phyloP scores from a whole-genome alignment of 2,329 filamentous ascomycete species.

The Tolypocladium capitatum region DNA sequence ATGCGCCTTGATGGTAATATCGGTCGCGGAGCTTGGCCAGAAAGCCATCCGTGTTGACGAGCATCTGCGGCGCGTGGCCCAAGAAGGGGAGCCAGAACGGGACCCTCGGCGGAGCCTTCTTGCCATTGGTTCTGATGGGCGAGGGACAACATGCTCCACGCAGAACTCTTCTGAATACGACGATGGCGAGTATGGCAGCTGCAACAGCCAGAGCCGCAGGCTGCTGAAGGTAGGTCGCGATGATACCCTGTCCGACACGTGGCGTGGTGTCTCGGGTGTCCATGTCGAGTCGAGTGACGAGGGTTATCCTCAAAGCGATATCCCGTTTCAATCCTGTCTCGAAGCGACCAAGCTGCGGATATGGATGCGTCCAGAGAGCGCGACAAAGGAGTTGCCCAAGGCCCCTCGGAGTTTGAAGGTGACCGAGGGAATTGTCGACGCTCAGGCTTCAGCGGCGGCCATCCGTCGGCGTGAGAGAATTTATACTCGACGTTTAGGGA shows the following conservation, averaged over 20 bases:
- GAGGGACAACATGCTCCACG: not conserved
- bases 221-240: constrained; percentile 6
- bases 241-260: constrained; percentile 2
- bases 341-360: not conserved
- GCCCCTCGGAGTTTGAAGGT: not conserved
- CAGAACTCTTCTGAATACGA: constrained; percentile 13
- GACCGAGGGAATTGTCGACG: not conserved
- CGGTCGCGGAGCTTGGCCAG: constrained; percentile 16
- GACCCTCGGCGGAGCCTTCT: constrained; percentile 11
- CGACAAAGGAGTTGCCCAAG: not conserved
- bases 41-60: constrained; percentile 14
- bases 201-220: constrained; percentile 11
- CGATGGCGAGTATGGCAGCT: constrained; percentile 11
- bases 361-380: not conserved
- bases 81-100: constrained; percentile 23
- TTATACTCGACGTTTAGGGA: not conserved
- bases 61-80: constrained; percentile 21
- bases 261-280: not conserved
- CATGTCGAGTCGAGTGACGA: not conserved
- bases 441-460: not conserved
- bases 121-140: constrained; percentile 2
- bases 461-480: not conserved
- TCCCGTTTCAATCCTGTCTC: not conserved
- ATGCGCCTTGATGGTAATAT: constrained; percentile 21
- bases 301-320: not conserved